Evolutionary conservation across 352 stramenopile genomes (phyloP).

Genomic region (Globisporangium rhizosaccharum): DNA sequence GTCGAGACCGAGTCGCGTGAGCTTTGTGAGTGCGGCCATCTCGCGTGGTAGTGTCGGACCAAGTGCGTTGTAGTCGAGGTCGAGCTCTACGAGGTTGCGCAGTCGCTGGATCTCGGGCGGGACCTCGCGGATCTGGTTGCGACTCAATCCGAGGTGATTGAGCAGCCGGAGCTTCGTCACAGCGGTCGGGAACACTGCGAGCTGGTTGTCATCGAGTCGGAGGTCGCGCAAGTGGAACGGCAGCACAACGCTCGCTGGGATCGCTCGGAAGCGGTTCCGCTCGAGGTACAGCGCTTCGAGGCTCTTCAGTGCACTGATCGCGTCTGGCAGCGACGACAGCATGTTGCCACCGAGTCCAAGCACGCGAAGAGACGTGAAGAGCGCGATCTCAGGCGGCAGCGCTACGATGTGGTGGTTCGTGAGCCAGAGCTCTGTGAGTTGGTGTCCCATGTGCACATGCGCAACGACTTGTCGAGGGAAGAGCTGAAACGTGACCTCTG

Average conservation of each 20-base stretch:
- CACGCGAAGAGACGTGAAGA: conserved; percentile 40
- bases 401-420: conserved; percentile 48
- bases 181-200: conserved; percentile 37
- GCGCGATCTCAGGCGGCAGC: conserved; percentile 40
- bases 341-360: conserved; percentile 57
- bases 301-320: conserved; percentile 22
- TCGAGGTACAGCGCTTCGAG: conserved; percentile 64
- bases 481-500: conserved; percentile 17
- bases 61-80: conserved; percentile 63
- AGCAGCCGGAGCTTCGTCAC: conserved; percentile 52
- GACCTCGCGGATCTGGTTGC: conserved; percentile 41
- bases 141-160: conserved; percentile 49
- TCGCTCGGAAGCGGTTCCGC: conserved; percentile 41
- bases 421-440: conserved; percentile 53
- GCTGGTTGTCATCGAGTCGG: conserved; percentile 46
- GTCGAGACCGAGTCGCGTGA: conserved; percentile 61
- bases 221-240: conserved; percentile 38
- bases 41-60: conserved; percentile 29
- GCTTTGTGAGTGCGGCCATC: conserved; percentile 30
- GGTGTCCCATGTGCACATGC: conserved; percentile 24
- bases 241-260: conserved; percentile 33
- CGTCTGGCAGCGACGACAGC: conserved; percentile 36
- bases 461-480: conserved; percentile 37
- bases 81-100: conserved; percentile 51
- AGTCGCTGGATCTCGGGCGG: conserved; percentile 47